Evolutionary conservation across 257 asterid genomes (phyloP).

Genomic region (Fraxinus cuspidata): DNA sequence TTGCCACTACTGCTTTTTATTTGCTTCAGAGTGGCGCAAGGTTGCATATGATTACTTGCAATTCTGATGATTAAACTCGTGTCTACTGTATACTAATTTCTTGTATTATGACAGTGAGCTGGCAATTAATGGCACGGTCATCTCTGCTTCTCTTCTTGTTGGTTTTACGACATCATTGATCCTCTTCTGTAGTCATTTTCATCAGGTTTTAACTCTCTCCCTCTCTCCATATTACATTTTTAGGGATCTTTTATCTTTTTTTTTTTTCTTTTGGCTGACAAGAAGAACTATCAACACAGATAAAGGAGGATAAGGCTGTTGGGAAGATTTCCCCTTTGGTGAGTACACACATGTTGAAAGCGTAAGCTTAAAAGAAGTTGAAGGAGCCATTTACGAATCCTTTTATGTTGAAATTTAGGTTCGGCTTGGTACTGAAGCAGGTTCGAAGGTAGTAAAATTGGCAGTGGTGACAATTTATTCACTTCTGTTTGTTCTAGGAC

Average conservation of each 20-base stretch:
- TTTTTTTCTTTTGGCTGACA: constrained; percentile 13
- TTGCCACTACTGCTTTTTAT: constrained; percentile 86
- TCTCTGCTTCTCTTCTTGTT: constrained; percentile 77
- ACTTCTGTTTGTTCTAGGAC: constrained; percentile 39
- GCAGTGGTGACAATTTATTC: constrained; percentile 43
- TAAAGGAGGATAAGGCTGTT: constrained; percentile 52
- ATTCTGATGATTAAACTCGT: constrained; percentile 15
- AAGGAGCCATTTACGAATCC: not conserved
- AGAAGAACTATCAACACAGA: constrained; percentile 25
- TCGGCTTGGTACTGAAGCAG: constrained; percentile 51
- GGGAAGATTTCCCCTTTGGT: constrained; percentile 65
- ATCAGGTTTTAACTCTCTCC: constrained; percentile 58
- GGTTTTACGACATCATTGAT: constrained; percentile 85
- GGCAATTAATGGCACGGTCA: constrained; percentile 54
- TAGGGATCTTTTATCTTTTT: not conserved
- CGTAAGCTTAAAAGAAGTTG: not conserved
- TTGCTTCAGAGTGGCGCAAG: constrained; percentile 73
- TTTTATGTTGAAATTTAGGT: constrained; percentile 38
- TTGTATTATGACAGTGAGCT: constrained; percentile 46
- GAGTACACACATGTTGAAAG: constrained; percentile 20
- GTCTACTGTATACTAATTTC: constrained; percentile 7
- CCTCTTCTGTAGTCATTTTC: constrained; percentile 95
- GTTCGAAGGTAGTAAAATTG: constrained; percentile 45
- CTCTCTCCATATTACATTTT: not conserved
- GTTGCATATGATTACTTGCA: constrained; percentile 30